phyloP scores from a whole-genome alignment of 1,284 basidiomycete genomes.

The Cutaneotrichosporon cutaneum region DNA sequence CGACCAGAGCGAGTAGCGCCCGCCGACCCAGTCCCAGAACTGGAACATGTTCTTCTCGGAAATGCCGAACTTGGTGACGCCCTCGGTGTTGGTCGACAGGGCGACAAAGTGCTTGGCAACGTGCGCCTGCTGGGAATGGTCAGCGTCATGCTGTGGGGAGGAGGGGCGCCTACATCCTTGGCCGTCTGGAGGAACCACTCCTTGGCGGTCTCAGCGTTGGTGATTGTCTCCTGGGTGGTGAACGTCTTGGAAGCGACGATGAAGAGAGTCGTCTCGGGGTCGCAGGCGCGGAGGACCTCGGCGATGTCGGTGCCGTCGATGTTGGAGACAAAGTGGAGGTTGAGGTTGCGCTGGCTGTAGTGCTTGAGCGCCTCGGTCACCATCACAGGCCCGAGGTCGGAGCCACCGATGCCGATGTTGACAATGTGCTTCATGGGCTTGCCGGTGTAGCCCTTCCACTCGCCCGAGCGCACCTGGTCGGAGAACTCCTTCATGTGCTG shows the following conservation, averaged over 20 bases:
- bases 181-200: slow-evolving; percentile 89
- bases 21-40: slow-evolving; percentile 99
- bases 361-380: slow-evolving; percentile 94
- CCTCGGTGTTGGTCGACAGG: slow-evolving; percentile 91
- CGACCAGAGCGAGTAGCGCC: slow-evolving; percentile 96
- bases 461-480: slow-evolving; percentile 77
- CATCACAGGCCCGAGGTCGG: slow-evolving; percentile 98
- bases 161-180: slow-evolving; percentile 60
- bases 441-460: slow-evolving; percentile 96
- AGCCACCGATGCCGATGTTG: slow-evolving; percentile 98
- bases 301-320: slow-evolving; percentile 98
- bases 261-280: slow-evolving; percentile 93
- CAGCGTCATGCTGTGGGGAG: neutral
- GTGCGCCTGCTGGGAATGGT: slow-evolving; percentile 63
- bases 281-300: slow-evolving; percentile 75
- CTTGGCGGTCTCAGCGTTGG: slow-evolving; percentile 90
- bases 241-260: slow-evolving; percentile 99
- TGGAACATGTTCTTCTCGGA: slow-evolving; percentile 94
- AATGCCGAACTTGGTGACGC: slow-evolving; percentile 94
- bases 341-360: slow-evolving; percentile 86
- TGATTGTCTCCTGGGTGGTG: slow-evolving; percentile 99
- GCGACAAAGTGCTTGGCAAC: slow-evolving; percentile 99
- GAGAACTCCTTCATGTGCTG: slow-evolving; percentile 90
- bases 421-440: slow-evolving; percentile 92
- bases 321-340: slow-evolving; percentile 90